Percentiles rank a stretch among this genome's conserved stretches.
Evolutionary conservation across 768 basidiomycete genomes (phyloP).

Genomic region (Collybia sordida): DNA sequence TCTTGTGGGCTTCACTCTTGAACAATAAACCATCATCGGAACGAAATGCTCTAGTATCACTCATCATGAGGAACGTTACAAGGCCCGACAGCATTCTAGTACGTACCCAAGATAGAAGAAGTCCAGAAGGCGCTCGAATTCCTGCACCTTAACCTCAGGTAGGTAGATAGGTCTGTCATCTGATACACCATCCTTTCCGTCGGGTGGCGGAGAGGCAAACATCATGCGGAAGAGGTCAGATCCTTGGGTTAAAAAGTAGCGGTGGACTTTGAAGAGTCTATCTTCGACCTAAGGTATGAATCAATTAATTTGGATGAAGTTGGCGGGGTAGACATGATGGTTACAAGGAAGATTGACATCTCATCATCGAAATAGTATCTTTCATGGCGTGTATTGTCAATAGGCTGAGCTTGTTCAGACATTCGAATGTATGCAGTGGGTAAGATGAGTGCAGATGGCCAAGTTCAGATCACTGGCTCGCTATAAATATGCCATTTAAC

Average conservation of each 20-base stretch:
- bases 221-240: slow-evolving; percentile 37
- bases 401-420: no score
- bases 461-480: no score
- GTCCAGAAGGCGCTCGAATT: slow-evolving; percentile 37
- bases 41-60: no score
- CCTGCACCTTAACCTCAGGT: slow-evolving; percentile 26
- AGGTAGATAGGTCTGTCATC: slow-evolving; percentile 33
- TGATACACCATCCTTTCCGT: slow-evolving; percentile 26
- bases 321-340: neutral
- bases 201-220: slow-evolving; percentile 27
- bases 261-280: slow-evolving; percentile 35
- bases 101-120: slow-evolving; percentile 39
- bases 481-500: no score
- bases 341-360: no score
- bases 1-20: no score
- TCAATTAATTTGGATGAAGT: neutral
- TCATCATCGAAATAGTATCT: neutral
- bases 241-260: slow-evolving; percentile 35
- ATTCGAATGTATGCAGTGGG: no score
- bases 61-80: slow-evolving; percentile 10
- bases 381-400: neutral
- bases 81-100: neutral
- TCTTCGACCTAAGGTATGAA: slow-evolving; percentile 29
- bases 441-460: no score
- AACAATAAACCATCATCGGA: no score